A percentile compares a stretch with the other conserved stretches of the same genome.
Evolutionary conservation across 805 yeast genomes (phyloP).

Genomic region (Suhomyces sp.): DNA sequence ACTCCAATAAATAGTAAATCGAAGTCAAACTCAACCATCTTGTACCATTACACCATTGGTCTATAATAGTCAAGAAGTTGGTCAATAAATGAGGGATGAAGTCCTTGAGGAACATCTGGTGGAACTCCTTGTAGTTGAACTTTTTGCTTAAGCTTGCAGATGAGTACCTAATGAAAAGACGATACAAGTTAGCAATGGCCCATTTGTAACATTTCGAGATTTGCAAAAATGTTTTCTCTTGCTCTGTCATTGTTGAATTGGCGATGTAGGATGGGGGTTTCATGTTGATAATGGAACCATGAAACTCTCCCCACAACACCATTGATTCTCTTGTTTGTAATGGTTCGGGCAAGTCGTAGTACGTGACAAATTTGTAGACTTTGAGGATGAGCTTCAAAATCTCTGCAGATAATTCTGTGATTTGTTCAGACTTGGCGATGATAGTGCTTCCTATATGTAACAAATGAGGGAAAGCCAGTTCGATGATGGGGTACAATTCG

Average conservation of each 20-base stretch:
- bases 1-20: constrained; percentile 56
- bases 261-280: constrained; percentile 54
- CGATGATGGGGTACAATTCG: constrained; percentile 46
- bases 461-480: constrained; percentile 62
- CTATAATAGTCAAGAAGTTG: constrained; percentile 64
- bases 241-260: constrained; percentile 52
- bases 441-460: constrained; percentile 61
- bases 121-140: constrained; percentile 61
- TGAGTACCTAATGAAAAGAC: constrained; percentile 72
- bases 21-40: constrained; percentile 72
- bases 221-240: constrained; percentile 61
- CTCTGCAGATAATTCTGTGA: constrained; percentile 53
- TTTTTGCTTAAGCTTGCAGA: constrained; percentile 46
- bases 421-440: constrained; percentile 27
- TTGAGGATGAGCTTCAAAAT: constrained; percentile 74
- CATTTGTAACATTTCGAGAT: constrained; percentile 69
- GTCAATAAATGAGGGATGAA: constrained; percentile 74
- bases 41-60: constrained; percentile 64
- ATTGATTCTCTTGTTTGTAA: constrained; percentile 51
- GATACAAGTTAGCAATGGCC: constrained; percentile 76
- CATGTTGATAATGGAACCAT: constrained; percentile 63
- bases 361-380: constrained; percentile 73
- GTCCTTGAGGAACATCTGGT: constrained; percentile 49
- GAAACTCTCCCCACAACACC: constrained; percentile 73
- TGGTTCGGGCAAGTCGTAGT: constrained; percentile 66